A percentile compares a stretch with the other conserved stretches of the same genome.
phyloP scores from a whole-genome alignment of 2,329 filamentous ascomycete genomes.

The Periconia digitata region DNA sequence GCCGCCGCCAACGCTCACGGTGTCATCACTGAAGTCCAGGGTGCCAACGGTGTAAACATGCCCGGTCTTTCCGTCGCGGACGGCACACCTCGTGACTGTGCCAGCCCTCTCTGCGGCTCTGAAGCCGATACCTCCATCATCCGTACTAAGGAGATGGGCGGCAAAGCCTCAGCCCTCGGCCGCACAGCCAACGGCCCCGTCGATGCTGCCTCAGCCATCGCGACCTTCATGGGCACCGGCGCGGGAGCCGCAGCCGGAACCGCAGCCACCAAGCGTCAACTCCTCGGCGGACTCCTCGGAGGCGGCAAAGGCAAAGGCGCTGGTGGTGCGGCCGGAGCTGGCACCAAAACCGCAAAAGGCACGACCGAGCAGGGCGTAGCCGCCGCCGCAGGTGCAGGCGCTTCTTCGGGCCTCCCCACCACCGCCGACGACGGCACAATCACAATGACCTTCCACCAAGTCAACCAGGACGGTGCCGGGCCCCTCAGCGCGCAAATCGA shows the following conservation, averaged over 20 bases:
- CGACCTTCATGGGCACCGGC: slow-evolving; percentile 57
- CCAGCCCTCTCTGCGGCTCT: slow-evolving; percentile 62
- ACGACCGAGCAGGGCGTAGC: slow-evolving; percentile 57
- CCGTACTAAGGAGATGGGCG: slow-evolving; percentile 60
- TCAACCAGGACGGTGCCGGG: slow-evolving; percentile 72
- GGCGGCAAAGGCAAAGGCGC: slow-evolving; percentile 23
- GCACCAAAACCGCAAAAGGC: slow-evolving; percentile 52
- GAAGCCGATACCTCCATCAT: slow-evolving; percentile 73
- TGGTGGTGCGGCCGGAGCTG: slow-evolving; percentile 41
- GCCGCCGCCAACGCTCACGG: slow-evolving; percentile 59
- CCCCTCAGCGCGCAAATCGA: slow-evolving; percentile 64
- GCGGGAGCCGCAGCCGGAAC: slow-evolving; percentile 10
- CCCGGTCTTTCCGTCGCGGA: slow-evolving; percentile 64
- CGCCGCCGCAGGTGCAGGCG: slow-evolving; percentile 57
- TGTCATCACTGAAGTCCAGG: slow-evolving; percentile 58
- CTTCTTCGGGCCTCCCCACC: slow-evolving; percentile 60
- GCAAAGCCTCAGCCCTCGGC: slow-evolving; percentile 62
- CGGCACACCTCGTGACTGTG: slow-evolving; percentile 69
- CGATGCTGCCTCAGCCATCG: slow-evolving; percentile 59
- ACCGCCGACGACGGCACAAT: slow-evolving; percentile 62
- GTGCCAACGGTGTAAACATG: slow-evolving; percentile 65
- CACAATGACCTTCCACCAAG: slow-evolving; percentile 66
- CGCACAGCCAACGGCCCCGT: slow-evolving; percentile 64
- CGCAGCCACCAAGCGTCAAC: slow-evolving; percentile 25
- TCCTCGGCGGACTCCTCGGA: slow-evolving; percentile 29